Evolutionary conservation across 2,329 filamentous ascomycete species (phyloP), one percentile per base, ranked within the genome.

Genomic region (Hypoxylon sp.): DNA sequence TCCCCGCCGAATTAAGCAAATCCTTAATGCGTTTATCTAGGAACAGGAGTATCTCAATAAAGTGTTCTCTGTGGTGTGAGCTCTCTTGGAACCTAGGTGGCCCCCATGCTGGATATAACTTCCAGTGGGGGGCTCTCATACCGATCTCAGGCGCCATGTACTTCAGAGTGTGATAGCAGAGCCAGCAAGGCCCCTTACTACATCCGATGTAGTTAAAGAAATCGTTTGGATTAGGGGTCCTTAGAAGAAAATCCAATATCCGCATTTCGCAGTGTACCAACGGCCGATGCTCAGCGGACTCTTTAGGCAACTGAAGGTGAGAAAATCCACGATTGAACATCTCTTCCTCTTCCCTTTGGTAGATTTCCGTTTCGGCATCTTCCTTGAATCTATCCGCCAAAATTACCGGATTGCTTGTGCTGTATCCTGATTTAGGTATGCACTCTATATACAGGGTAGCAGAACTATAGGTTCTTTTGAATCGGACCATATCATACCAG

Each of bases 241-340:
- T 1, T 10, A 59, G 17, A 5, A 70, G 3, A 2, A 46, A 14
- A 5, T 57, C 35, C 11, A 70, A 13, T 2, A 70, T 59, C 10
- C 52, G 63, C 64, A 70, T 67, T 10, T 67, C 67, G 39, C 67
- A 70, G 51, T 67, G 63, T 10, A 46, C 42, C 13, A 19, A n/a
- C 3, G 17, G 17, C n/a, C n/a, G n/a, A n/a, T n/a, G n/a, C n/a
- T n/a, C n/a, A n/a, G n/a, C n/a, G n/a, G n/a, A n/a, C 13, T 17
- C 3, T 42, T 19, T n/a, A 42, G 19, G 37, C 39, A 1, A 0
- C 3, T 1, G 1, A 17, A 42, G 39, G n/a, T 8, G 2, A 9
- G n/a, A 6, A 42, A 19, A 10, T 9, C 19, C 39, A 19, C 5
- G 9, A n/a, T 8, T 19, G 39, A 42, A 46, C 14, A 11, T 0